Evolutionary conservation across 192 early-diverging fungal genomes (phyloP).

Genomic region (Spinellus fusiger): DNA sequence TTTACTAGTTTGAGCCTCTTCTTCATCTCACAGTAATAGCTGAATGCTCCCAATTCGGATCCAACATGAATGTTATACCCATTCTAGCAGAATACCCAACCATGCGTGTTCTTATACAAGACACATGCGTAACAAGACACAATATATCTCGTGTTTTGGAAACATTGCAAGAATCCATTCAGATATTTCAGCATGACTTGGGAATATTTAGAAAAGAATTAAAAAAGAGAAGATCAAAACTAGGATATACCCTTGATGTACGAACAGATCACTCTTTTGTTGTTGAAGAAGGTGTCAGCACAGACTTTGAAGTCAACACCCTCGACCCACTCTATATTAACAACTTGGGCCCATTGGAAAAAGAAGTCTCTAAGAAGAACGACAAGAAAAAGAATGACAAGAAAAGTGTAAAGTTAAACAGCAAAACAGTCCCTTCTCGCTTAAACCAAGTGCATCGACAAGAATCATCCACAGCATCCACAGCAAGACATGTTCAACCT

Average conservation of each 20-base stretch:
- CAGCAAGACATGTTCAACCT: too few relatives aligned
- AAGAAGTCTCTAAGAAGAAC: background rate
- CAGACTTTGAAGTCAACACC: background rate
- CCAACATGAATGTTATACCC: slow-evolving; percentile 50
- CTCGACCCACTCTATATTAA: background rate
- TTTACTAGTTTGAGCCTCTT: slow-evolving; percentile 18
- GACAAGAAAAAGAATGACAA: background rate
- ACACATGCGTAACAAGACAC: slow-evolving; percentile 32
- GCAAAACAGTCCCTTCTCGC: background rate
- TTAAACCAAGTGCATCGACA: background rate
- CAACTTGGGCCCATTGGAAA: background rate
- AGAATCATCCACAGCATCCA: background rate
- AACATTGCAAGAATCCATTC: slow-evolving; percentile 32
- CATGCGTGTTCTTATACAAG: slow-evolving; percentile 48
- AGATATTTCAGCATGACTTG: slow-evolving; percentile 36
- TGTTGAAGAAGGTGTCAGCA: background rate
- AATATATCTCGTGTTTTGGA: slow-evolving; percentile 34
- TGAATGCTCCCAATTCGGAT: slow-evolving; percentile 57
- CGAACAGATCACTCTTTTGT: slow-evolving; percentile 13
- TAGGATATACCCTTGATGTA: slow-evolving; percentile 42
- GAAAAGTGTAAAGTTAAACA: background rate
- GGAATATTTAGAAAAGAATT: slow-evolving; percentile 40
- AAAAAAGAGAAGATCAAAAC: slow-evolving; percentile 25
- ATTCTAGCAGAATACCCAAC: slow-evolving; percentile 52
- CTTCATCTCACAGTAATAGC: slow-evolving; percentile 51